Base-by-base conservation (phyloP, 2,329 filamentous ascomycete species). In the Stagonosporopsis chrysanthemi region DNA sequence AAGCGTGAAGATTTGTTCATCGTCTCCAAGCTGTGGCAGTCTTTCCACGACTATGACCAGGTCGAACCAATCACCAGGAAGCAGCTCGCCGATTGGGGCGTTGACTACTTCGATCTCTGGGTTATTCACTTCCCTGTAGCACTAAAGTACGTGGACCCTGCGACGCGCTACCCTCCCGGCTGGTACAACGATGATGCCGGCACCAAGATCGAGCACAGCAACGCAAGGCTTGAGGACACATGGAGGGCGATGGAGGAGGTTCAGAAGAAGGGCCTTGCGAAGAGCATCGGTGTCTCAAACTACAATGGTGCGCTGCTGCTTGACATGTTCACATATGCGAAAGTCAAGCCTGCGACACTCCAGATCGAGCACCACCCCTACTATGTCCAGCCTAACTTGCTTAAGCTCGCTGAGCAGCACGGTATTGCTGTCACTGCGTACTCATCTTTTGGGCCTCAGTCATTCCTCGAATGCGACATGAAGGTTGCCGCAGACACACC, bases 1-100 rank as follows among this genome's bases (percentile, higher is more conserved):
- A 75, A 75, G 65, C 71, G 74, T 43, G 87, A 90, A 78, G 91
- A 97, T 23, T 89, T 96, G 75, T 96, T 96, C 86, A 88, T 97
- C 74, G 91, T 93, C 64, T 92, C 89, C 78, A 97, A 96, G 83
- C 88, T 97, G 56, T 96, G 92, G 92, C 92, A 94, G 82, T 88
- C 88, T 65, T 96, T 92, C 86, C 91, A 96, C 82, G 89, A 94
- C 71, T 83, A 83, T 68, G 88, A 94, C 67, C 84, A 85, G 68
- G 92, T 95, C 73, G 84, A 82, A 78, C 86, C 86, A 77, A 88
- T 88, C 73, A 90, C 93, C 80, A 87, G 93, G 61, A 84, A 86
- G 65, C 74, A 76, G 60, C 69, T 76, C 41, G 67, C 65, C 15
- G 74, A 96, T 84, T 84, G 68, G 63, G 57, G 48, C 3, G 14